Evolutionary conservation across 192 early-diverging fungal species (phyloP), one percentile per base, ranked within the genome.

Genomic region (Backusella mclennaniae): DNA sequence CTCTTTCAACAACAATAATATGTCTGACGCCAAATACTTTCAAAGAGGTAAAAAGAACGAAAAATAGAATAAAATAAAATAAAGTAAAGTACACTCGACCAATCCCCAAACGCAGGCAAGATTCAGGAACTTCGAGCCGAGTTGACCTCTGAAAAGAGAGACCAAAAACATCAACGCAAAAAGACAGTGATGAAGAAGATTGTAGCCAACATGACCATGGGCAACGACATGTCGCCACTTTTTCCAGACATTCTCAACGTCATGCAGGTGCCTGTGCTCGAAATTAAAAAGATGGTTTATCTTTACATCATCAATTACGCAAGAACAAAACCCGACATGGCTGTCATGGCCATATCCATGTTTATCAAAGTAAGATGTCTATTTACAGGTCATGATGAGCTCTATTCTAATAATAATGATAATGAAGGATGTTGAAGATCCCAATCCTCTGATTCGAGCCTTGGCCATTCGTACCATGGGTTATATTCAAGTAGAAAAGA

Each of bases 151-250:
- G 95, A 95, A 70, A 95, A 95, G 77, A 88, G 90, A 79, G 96
- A 96, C 73, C 85, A 85, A 71, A 94, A 95, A 79, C 84, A 93
- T 75, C 89, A 88, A 36, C 93, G 92, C 73, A 96, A 96, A 76
- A 93, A 94, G 56, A 63, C 56, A 29, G 56, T 63, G 56, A 63
- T 63, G 56, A 63, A 94, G 83, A 95, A 98, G 86, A 94, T 99
- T 76, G 95, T 99, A 26, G 98, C 98, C 39, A 99, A 99, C 81
- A 99, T 99, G 97, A 98, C 98, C 19, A 98, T 99, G 96, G 98
- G 98, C 31, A 99, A 96, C 86, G 98, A 99, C 86, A 98, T 99
- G 95, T 95, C 95, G 31, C 85, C 94, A 9, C 89, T 99, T 39
- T 96, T 93, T 81, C 88, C 91, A 26, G 97, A 99, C 82, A 95